These are phyloP conservation scores for Puccinia hordei DNA, from an alignment of 1,284 basidiomycete species.

Conservation along the genomic window DNA sequence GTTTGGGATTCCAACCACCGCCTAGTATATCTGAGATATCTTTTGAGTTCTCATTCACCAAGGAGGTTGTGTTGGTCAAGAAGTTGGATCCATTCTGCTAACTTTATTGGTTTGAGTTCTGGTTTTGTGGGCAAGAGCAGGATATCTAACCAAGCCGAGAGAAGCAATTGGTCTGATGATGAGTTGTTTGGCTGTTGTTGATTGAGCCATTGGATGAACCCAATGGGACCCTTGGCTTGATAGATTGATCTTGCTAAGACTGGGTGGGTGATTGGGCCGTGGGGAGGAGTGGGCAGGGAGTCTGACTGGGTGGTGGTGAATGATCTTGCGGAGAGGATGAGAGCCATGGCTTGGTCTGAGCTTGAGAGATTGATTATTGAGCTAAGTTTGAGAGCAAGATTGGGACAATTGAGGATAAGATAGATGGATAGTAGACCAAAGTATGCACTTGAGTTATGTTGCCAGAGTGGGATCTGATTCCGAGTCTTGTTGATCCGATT, in stretches of 20 bases:
- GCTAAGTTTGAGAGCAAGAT: neutral
- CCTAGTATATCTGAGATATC: slow-evolving; percentile 38
- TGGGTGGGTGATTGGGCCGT: neutral
- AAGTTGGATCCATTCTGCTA: neutral
- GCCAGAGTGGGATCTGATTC: neutral
- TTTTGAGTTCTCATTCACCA: slow-evolving; percentile 28
- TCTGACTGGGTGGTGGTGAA: too few species aligned
- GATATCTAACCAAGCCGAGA: too few species aligned
- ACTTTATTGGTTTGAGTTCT: slow-evolving; percentile 4
- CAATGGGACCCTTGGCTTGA: neutral
- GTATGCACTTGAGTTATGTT: slow-evolving; percentile 1
- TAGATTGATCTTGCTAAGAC: slow-evolving; percentile 17
- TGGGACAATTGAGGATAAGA: neutral
- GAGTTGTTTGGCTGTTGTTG: neutral
- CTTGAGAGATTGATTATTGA: neutral
- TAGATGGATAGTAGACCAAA: slow-evolving; percentile 18
- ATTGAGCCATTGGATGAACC: neutral
- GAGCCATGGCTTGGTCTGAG: slow-evolving; percentile 2
- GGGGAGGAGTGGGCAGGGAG: too few species aligned
- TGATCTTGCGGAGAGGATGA: too few species aligned
- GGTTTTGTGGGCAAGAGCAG: too few species aligned
- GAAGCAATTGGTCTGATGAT: neutral
- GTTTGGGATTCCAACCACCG: too few species aligned
- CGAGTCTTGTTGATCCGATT: too few species aligned
- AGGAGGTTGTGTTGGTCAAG: neutral